phyloP scores from a whole-genome alignment of 2,329 filamentous ascomycete genomes.

The Sporothrix globosa region DNA sequence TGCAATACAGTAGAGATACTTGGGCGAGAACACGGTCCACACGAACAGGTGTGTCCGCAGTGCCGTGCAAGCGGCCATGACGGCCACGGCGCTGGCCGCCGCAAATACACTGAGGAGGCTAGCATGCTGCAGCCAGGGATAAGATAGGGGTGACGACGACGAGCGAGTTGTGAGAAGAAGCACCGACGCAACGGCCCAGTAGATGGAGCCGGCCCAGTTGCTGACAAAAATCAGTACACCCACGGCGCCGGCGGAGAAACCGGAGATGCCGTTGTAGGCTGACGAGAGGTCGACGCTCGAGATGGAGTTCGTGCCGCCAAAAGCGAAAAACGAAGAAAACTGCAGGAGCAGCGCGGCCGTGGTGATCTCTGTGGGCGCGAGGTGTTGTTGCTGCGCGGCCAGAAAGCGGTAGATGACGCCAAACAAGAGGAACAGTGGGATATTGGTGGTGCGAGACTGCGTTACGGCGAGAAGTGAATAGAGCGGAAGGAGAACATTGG shows the following conservation, averaged over 20 bases:
- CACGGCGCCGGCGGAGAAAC: slow-evolving; percentile 79
- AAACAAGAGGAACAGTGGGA: slow-evolving; percentile 81
- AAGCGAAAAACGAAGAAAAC: slow-evolving; percentile 83
- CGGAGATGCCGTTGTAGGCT: slow-evolving; percentile 87
- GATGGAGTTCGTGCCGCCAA: slow-evolving; percentile 91
- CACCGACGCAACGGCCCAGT: slow-evolving; percentile 73
- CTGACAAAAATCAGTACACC: slow-evolving; percentile 81
- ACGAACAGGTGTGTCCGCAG: slow-evolving; percentile 91
- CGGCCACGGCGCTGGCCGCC: slow-evolving; percentile 65
- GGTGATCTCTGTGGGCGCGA: slow-evolving; percentile 63
- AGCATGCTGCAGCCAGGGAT: slow-evolving; percentile 53
- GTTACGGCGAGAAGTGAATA: slow-evolving; percentile 80
- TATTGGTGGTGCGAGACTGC: slow-evolving; percentile 82
- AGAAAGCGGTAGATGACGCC: slow-evolving; percentile 60
- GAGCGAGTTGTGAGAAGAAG: slow-evolving; percentile 42
- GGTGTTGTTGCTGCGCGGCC: slow-evolving; percentile 40
- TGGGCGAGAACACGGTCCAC: slow-evolving; percentile 98
- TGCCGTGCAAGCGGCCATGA: slow-evolving; percentile 86
- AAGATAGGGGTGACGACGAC: background rate
- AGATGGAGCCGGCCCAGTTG: slow-evolving; percentile 91
- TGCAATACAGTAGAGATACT: slow-evolving; percentile 88
- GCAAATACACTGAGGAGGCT: slow-evolving; percentile 71
- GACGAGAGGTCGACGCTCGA: slow-evolving; percentile 93
- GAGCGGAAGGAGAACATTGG: slow-evolving; percentile 65
- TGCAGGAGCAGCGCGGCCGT: slow-evolving; percentile 76